Conservation (phyloP, 768 basidiomycete genomes). For the Asterophora lycoperdoides region DNA sequence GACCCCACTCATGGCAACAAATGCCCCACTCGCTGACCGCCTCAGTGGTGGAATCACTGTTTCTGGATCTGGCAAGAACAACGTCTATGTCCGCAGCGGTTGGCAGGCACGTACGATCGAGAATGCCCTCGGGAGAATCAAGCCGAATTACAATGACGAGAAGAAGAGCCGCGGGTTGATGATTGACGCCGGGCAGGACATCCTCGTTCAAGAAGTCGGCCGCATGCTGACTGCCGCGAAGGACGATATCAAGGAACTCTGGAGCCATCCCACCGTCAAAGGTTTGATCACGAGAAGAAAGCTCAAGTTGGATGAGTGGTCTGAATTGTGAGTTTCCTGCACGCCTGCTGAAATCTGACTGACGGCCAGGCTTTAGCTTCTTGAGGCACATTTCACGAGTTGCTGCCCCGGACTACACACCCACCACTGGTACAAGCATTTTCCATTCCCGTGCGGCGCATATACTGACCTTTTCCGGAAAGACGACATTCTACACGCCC, state of each 20-base stretch:
- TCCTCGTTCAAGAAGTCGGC: conserved; percentile 57
- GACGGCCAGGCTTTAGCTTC: conserved; percentile 47
- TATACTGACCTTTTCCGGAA: conserved; percentile 22
- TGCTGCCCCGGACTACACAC: conserved; percentile 63
- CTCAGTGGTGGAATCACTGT: conserved; percentile 72
- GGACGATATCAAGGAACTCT: conserved; percentile 67
- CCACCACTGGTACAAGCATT: conserved; percentile 56
- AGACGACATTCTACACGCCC: conserved; percentile 89
- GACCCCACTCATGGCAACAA: conserved; percentile 55
- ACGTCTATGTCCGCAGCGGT: conserved; percentile 72
- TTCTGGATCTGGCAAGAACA: conserved; percentile 72
- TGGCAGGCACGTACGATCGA: conserved; percentile 74
- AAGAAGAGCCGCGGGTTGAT: conserved; percentile 30
- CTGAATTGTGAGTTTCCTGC: conserved; percentile 66
- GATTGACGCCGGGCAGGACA: conserved; percentile 40
- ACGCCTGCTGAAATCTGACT: conserved; percentile 9
- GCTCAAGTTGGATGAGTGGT: conserved; percentile 81
- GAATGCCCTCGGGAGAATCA: conserved; percentile 42
- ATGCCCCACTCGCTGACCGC: conserved; percentile 61
- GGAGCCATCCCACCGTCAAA: conserved; percentile 69
- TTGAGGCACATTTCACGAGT: conserved; percentile 70
- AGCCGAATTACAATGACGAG: conserved; percentile 25
- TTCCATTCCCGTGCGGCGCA: conserved; percentile 16
- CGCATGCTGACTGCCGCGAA: conserved; percentile 53
- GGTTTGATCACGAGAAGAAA: conserved; percentile 63